A percentile compares a stretch with the other conserved stretches of the same genome.
Conservation (phyloP, 2,329 filamentous ascomycete species). For the Aphanoascus verrucosus region DNA sequence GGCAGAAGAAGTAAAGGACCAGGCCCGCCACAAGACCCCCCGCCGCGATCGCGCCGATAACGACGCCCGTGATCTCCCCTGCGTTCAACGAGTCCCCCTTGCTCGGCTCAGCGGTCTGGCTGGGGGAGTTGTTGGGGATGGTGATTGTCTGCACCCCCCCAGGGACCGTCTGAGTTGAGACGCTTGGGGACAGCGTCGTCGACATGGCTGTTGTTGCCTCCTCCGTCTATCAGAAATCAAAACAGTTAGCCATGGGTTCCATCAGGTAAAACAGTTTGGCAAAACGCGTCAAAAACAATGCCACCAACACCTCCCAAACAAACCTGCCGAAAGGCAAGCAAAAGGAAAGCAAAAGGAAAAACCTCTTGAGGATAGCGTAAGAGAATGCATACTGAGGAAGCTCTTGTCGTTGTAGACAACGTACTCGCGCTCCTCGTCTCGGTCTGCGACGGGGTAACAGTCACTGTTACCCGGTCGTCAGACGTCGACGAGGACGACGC, state of each 20-base stretch:
- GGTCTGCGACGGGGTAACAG: conserved; percentile 9
- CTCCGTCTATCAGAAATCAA: neutral
- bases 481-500: neutral
- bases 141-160: conserved; percentile 20
- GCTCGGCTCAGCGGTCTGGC: conserved; percentile 16
- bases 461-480: conserved; percentile 6
- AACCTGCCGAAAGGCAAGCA: neutral
- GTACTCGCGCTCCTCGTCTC: neutral
- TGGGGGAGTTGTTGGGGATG: conserved; percentile 15
- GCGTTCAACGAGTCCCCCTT: conserved; percentile 24
- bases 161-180: conserved; percentile 2
- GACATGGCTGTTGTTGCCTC: neutral
- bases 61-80: conserved; percentile 37
- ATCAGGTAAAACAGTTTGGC: neutral
- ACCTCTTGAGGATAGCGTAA: neutral
- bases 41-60: conserved; percentile 33
- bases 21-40: conserved; percentile 29
- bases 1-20: conserved; percentile 32
- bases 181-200: neutral
- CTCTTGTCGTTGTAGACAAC: neutral
- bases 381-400: conserved; percentile 9
- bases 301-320: neutral
- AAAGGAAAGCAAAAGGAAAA: neutral
- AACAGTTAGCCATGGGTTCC: neutral
- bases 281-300: neutral